Base-by-base conservation (phyloP, 768 basidiomycete genomes). In the Macrolepiota fuliginosa region DNA sequence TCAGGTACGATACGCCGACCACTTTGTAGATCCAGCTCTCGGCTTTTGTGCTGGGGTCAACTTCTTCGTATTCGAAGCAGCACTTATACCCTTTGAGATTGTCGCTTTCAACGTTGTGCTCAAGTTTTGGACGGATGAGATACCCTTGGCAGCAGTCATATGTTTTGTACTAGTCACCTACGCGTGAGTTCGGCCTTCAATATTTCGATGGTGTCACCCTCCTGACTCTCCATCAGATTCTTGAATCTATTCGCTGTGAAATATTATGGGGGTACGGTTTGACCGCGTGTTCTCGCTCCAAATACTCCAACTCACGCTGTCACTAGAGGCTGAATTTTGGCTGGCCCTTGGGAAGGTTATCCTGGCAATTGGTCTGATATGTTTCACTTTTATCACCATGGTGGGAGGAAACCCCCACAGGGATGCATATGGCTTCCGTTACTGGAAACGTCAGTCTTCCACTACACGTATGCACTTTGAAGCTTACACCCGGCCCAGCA, bases 321-420 rank as follows among this genome's bases (percentile, higher is more conserved):
- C 56, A 25, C 15, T 10, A 82, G 82, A 85, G 69, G 79, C 82
- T 5, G 83, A 85, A 65, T 85, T 83, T 65, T 84, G 83, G 82
- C 70, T 85, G 9, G 76, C 82, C 24, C 63, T 80, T 15, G 82
- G 82, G 25, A 85, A 85, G 64, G 78, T 81, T 11, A 65, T 80
- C 22, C 71, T 86, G 2, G 78, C 79, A 10, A 62, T 77, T 46
- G 78, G 80, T n/a, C 67, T 86, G 10, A 79, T 83, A 58, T 58
- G 69, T 11, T 85, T 84, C 67, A 85, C 85, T 3, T 83, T 86
- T 60, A 69, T 85, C 36, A 83, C 82, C 13, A 85, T 86, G 85
- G 78, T 83, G 10, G 85, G 85, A 13, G 85, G 84, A 6, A 85
- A 85, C 67, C 85, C 84, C 2, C 63, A 77, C 25, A 81, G 76